Percentiles rank a stretch among this genome's conserved stretches.
phyloP scores from a whole-genome alignment of 2,329 filamentous ascomycete species.

The Nannizziopsis arthrosporioides region DNA sequence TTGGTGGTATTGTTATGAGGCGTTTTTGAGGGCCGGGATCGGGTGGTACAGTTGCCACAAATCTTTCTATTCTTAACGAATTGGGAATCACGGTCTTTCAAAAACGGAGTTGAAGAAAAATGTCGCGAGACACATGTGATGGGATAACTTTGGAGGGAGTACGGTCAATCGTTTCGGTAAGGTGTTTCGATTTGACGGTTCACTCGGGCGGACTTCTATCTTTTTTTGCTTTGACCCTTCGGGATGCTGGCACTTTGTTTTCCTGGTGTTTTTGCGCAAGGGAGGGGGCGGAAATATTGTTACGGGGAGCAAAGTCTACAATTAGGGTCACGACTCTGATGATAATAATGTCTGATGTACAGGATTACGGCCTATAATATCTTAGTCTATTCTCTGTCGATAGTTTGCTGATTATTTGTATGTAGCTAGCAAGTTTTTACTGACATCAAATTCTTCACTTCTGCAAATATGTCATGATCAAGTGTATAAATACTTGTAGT shows the following conservation, averaged over 20 bases:
- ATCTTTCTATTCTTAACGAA: background rate
- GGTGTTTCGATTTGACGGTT: background rate
- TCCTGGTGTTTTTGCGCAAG: slow-evolving; percentile 1
- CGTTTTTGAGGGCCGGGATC: background rate
- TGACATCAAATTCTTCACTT: slow-evolving; percentile 1
- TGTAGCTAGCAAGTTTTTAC: slow-evolving; percentile 4
- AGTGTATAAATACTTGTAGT: background rate
- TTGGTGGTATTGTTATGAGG: background rate
- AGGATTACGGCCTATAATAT: slow-evolving; percentile 9
- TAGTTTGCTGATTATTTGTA: background rate
- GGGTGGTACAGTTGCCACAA: slow-evolving; percentile 2
- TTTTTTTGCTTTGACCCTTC: slow-evolving; percentile 16
- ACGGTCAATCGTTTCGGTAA: background rate
- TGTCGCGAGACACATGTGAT: background rate
- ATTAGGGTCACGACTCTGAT: slow-evolving; percentile 10
- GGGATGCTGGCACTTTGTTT: slow-evolving; percentile 13
- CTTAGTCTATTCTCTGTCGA: slow-evolving; percentile 2
- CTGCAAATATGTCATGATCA: background rate
- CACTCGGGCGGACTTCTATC: slow-evolving; percentile 19
- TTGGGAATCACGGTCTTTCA: slow-evolving; percentile 2
- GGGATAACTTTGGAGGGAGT: background rate
- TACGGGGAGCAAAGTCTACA: slow-evolving; percentile 5
- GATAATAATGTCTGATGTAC: slow-evolving; percentile 12
- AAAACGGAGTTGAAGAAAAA: slow-evolving; percentile 2
- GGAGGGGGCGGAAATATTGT: background rate